These are phyloP conservation scores for Breynia disticha DNA, from an alignment of 441 rosid species.

Conservation along the genomic window DNA sequence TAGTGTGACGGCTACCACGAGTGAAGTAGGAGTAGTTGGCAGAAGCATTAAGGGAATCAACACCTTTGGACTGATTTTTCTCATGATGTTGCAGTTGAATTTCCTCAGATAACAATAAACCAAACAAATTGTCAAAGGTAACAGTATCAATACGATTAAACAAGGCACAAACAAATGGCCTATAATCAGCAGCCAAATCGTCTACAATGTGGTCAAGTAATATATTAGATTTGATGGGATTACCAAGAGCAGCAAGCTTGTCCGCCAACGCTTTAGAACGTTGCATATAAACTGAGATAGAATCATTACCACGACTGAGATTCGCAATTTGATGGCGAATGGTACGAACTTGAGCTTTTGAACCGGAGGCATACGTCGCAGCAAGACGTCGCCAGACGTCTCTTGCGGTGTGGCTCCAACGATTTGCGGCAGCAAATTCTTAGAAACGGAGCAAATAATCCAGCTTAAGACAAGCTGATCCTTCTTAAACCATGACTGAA, in stretches of 20 bases:
- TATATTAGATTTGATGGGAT: background rate
- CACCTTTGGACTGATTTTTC: background rate
- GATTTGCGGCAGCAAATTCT: too few relatives aligned
- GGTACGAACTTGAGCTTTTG: too few relatives aligned
- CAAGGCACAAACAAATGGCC: background rate
- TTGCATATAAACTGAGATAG: background rate
- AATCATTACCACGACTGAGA: background rate
- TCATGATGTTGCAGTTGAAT: too few relatives aligned
- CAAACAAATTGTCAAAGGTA: slow-evolving; percentile 8
- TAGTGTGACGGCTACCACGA: too few relatives aligned
- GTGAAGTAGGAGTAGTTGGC: background rate
- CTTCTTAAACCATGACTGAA: too few relatives aligned
- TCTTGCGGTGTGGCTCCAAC: too few relatives aligned
- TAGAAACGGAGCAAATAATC: too few relatives aligned
- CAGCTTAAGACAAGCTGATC: too few relatives aligned
- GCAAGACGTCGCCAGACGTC: too few relatives aligned
- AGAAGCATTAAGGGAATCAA: background rate
- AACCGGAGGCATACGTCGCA: too few relatives aligned
- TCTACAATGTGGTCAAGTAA: background rate
- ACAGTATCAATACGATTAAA: background rate
- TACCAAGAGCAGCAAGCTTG: background rate
- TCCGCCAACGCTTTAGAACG: background rate
- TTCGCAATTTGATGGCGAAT: too few relatives aligned
- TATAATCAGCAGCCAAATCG: background rate
- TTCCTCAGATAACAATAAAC: slow-evolving; percentile 8